These are phyloP conservation scores for Ogataea glucozyma DNA, from an alignment of 805 yeast species.

Conservation along the genomic window DNA sequence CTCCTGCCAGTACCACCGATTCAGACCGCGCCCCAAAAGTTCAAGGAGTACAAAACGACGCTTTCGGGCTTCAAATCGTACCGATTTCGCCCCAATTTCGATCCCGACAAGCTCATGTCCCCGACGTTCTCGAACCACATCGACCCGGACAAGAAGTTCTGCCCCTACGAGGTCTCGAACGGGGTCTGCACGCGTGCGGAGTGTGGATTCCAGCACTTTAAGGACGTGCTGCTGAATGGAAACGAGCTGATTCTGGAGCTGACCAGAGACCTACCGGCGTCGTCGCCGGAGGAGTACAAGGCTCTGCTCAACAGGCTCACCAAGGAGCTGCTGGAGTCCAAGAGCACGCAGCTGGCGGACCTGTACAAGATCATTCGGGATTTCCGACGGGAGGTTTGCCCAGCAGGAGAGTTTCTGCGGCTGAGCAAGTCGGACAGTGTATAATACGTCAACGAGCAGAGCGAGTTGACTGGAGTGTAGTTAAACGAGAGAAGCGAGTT, in stretches of 20 bases:
- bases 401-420: not conserved
- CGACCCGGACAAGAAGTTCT: conserved; percentile 17
- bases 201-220: conserved; percentile 21
- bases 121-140: conserved; percentile 19
- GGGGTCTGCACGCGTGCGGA: conserved; percentile 15
- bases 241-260: conserved; percentile 16
- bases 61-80: conserved; percentile 19
- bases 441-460: not conserved
- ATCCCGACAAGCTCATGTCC: conserved; percentile 18
- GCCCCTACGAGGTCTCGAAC: conserved; percentile 18
- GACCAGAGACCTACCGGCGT: conserved; percentile 17
- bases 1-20: conserved; percentile 4
- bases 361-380: conserved; percentile 12
- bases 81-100: conserved; percentile 22
- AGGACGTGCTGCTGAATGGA: conserved; percentile 11
- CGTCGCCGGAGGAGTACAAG: conserved; percentile 11
- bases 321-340: conserved; percentile 5
- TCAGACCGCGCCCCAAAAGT: conserved; percentile 14
- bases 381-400: conserved; percentile 3
- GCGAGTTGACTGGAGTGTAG: too few species aligned
- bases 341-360: conserved; percentile 8
- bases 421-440: not conserved
- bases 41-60: conserved; percentile 17
- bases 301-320: conserved; percentile 10
- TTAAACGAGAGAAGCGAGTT: too few species aligned